Base-by-base conservation (phyloP, 2,329 filamentous ascomycete genomes). In the Sporothrix pallida region DNA sequence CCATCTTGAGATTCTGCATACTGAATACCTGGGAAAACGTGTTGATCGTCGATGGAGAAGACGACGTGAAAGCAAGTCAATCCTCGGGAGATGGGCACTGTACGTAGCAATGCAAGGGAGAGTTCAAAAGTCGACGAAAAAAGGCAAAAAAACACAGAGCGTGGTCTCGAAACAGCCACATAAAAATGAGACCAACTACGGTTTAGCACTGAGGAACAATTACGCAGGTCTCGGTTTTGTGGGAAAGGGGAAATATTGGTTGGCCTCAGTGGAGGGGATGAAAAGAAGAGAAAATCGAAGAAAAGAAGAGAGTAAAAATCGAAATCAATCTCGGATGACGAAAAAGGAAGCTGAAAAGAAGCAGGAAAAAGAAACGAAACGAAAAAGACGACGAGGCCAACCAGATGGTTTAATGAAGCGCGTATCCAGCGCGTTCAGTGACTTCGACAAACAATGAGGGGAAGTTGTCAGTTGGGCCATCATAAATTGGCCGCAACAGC, bases 21-120 rank as follows among this genome's bases (percentile, higher is more conserved):
- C 31, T 37, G 31, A 37, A 37, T 37, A 37, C 31, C 31, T 37
- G 31, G n/a, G 10, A 23, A 5, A 65, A 46, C 60, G 60, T 65
- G 60, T 10, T n/a, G 37, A 65, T 65, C 60, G 46, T 44, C 60
- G n/a, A 44, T 65, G 60, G 60, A 46, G 37, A 65, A 65, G 8
- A 20, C 4, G 9, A 56, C 20, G n/a, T 9, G 13, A 62, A 62
- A 17, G 12, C 37, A 46, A 46, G 3, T 20, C 3, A 20, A 37
- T 37, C 31, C 31, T 37, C 37, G 60, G 60, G 60, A 46, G 60
- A 65, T 65, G 60, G 37, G 60, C 60, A 65, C 7, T 23, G n/a
- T 7, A 13, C 9, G 17, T 17, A 17, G 2, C 5, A 26, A 65
- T 46, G 37, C 60, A 65, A 46, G 60, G 60, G 60, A 65, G 37